These are phyloP conservation scores for Panicum miliaceum DNA, from an alignment of 176 grass and related monocot species.

Conservation along the genomic window DNA sequence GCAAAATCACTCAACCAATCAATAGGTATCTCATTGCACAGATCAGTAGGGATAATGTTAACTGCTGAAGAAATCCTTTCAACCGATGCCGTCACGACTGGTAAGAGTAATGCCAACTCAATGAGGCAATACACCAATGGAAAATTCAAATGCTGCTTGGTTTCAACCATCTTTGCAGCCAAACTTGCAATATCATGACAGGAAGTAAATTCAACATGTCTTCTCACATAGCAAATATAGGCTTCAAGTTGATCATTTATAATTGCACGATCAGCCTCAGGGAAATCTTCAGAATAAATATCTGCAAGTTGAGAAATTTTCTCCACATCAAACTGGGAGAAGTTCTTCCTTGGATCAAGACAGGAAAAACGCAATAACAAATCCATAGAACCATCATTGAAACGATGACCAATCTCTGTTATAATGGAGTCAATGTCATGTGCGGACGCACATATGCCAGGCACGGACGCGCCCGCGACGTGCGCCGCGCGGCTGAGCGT, in stretches of 20 bases:
- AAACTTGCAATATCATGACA: slow-evolving; percentile 12
- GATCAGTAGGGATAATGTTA: not conserved
- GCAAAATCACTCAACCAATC: not conserved
- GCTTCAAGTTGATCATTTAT: not conserved
- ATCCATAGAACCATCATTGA: not conserved
- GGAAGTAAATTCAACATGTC: not conserved
- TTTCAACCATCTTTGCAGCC: slow-evolving; percentile 5
- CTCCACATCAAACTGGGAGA: not conserved
- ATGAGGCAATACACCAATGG: not conserved
- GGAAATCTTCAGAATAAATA: not conserved
- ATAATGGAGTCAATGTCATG: not conserved
- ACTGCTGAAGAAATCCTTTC: not conserved
- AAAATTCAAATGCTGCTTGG: not conserved
- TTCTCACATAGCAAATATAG: not conserved
- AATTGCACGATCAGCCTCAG: not conserved
- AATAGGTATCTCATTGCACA: not conserved
- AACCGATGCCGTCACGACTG: not conserved
- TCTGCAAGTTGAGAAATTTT: not conserved
- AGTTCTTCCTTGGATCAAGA: not conserved
- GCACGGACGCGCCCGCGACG: too few relatives aligned
- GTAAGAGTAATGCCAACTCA: not conserved
- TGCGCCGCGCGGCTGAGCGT: too few relatives aligned
- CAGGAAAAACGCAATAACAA: not conserved
- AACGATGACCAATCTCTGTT: not conserved
- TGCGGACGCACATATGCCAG: too few relatives aligned